Base-by-base conservation (phyloP, 2,329 filamentous ascomycete species). In the Albifimbria verrucaria region DNA sequence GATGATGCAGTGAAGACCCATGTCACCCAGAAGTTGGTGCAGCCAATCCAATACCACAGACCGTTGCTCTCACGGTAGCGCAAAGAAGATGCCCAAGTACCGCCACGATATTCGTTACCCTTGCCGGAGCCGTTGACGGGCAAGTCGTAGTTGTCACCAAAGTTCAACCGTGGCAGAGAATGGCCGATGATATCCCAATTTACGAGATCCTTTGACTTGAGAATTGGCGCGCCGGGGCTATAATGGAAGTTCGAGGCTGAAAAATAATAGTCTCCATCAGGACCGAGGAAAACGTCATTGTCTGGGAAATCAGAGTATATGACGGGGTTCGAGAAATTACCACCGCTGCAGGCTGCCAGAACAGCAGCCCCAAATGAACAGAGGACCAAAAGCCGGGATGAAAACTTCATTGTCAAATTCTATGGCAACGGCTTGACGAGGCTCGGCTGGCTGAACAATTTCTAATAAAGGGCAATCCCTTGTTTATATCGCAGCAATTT, bases 41-140 rank as follows among this genome's bases (percentile, higher is more conserved):
- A 85, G 1, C 80, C 82, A 9, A 81, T 72, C 81, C 81, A 85
- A 67, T 83, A 82, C 64, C 76, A 85, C 1, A 68, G 66, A 1
- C 72, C 69, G 24, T 72, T 77, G 28, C 73, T 77, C 48, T 72
- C 59, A 6, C 79, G 74, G 61, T 83, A 83, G 5, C 75, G 68
- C 53, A 85, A 66, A 0, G 75, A 77, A 0, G 77, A 81, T 0
- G 82, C 81, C 77, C 78, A 84, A 6, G 77, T 82, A 1, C 82
- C 81, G 43, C 75, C 71, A 7, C 77, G 70, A 55, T 85, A 84
- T 1, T 75, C 77, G 3, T 67, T 65, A 6, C 68, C 68, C 26
- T 32, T 7, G 1, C 68, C 65, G 2, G 68, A 67, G 48, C 67
- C 69, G 5, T 65, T 66, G 18, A 53, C 26, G 5, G 55, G 53